These are phyloP conservation scores for Ichthyophonus hoferi DNA, from an alignment of 208 protist species.

Conservation along the genomic window DNA sequence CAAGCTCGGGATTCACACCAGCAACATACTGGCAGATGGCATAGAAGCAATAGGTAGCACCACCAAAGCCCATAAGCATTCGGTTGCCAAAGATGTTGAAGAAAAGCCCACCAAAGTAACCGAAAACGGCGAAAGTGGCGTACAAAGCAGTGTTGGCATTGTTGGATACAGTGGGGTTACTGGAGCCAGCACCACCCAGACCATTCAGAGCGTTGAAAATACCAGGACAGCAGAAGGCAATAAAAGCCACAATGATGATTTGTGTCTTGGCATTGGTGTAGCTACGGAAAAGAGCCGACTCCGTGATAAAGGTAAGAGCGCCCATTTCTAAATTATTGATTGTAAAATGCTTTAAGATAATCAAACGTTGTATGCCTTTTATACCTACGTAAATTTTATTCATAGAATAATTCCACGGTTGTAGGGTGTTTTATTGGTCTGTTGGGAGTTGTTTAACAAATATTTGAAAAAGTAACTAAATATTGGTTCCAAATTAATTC, in stretches of 20 bases:
- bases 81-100: conserved; percentile 18
- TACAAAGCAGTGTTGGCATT: neutral
- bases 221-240: conserved; percentile 4
- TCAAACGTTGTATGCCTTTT: too few species aligned
- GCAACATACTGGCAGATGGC: neutral
- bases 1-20: neutral
- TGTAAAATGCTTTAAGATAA: too few species aligned
- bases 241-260: conserved; percentile 12
- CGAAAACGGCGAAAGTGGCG: neutral
- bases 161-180: neutral
- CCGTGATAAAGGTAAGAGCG: too few species aligned
- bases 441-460: too few species aligned
- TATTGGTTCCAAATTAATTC: too few species aligned
- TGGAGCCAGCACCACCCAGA: neutral
- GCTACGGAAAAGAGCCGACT: too few species aligned
- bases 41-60: conserved; percentile 4
- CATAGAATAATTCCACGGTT: too few species aligned
- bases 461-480: too few species aligned
- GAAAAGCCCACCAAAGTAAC: neutral
- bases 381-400: too few species aligned
- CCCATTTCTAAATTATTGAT: too few species aligned
- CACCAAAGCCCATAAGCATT: conserved; percentile 1
- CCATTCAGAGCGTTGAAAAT: conserved; percentile 20
- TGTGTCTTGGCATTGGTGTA: too few species aligned
- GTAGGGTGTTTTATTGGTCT: too few species aligned